These are phyloP conservation scores for Ophiosphaerella narmari DNA, from an alignment of 2,329 filamentous ascomycete genomes.

Conservation along the genomic window DNA sequence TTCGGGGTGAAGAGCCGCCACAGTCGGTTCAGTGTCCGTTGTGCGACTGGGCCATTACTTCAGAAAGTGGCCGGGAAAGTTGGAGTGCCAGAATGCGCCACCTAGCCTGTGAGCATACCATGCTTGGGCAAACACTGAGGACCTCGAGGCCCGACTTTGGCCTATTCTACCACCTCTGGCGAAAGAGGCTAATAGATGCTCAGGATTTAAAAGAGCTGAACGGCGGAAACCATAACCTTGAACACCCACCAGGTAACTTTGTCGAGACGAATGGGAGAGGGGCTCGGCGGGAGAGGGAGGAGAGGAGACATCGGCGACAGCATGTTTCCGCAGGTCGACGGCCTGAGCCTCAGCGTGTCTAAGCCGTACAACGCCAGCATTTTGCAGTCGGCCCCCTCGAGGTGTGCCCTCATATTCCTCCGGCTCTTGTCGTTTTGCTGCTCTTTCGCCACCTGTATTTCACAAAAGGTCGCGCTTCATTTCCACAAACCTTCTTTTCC, in stretches of 20 bases:
- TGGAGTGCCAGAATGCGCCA: slow-evolving; percentile 39
- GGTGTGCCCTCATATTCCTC: neutral
- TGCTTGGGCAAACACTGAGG: slow-evolving; percentile 28
- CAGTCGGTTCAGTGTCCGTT: slow-evolving; percentile 36
- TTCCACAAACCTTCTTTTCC: no score
- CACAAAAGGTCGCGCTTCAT: no score
- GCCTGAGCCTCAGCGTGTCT: slow-evolving; percentile 2
- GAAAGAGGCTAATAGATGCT: slow-evolving; percentile 35
- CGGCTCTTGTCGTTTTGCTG: no score
- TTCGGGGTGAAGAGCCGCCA: slow-evolving; percentile 39
- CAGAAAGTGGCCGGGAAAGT: slow-evolving; percentile 15
- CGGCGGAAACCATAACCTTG: slow-evolving; percentile 35
- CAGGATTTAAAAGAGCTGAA: slow-evolving; percentile 40
- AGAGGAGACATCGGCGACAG: slow-evolving; percentile 14
- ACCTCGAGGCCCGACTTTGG: slow-evolving; percentile 34
- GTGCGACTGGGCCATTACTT: slow-evolving; percentile 30
- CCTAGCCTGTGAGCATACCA: slow-evolving; percentile 28
- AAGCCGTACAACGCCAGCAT: neutral
- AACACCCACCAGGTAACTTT: slow-evolving; percentile 21
- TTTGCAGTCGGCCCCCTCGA: neutral
- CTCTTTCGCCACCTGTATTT: no score
- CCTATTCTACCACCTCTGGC: slow-evolving; percentile 38
- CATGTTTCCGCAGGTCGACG: slow-evolving; percentile 13
- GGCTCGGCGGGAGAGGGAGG: slow-evolving; percentile 8
- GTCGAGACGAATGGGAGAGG: slow-evolving; percentile 18